Evolutionary conservation across 768 basidiomycete species (phyloP).

Genomic region (Pseudohyphozyma bogoriensis): DNA sequence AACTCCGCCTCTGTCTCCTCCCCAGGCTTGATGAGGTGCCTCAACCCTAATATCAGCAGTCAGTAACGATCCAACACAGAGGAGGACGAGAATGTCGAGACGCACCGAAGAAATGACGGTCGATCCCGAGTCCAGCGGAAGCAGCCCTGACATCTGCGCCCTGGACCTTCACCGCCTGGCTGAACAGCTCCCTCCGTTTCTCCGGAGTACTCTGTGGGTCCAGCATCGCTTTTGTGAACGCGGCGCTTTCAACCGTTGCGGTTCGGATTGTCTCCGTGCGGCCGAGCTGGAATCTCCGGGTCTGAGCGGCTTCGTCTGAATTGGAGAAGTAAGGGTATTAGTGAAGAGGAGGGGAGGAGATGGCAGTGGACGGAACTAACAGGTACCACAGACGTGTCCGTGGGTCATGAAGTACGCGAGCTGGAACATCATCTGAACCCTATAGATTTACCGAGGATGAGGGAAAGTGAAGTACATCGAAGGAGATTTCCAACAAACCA

Average conservation of each 20-base stretch:
- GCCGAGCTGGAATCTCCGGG: constrained; percentile 76
- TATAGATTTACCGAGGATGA: constrained; percentile 8
- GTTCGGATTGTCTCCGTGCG: constrained; percentile 88
- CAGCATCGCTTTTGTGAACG: constrained; percentile 81
- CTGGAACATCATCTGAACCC: constrained; percentile 81
- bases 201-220: constrained; percentile 51
- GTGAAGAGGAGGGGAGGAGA: neutral
- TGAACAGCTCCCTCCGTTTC: constrained; percentile 54
- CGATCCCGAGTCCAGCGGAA: constrained; percentile 81
- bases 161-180: constrained; percentile 62
- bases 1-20: constrained; percentile 48
- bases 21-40: constrained; percentile 55
- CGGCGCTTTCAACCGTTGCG: constrained; percentile 68
- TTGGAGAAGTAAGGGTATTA: constrained; percentile 13
- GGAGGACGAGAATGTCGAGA: too few species aligned
- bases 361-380: too few species aligned
- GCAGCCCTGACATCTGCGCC: constrained; percentile 78
- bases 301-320: constrained; percentile 81
- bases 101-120: constrained; percentile 77
- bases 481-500: constrained; percentile 45
- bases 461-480: neutral
- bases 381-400: constrained; percentile 23
- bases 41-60: neutral
- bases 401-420: constrained; percentile 78
- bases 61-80: constrained; percentile 39